A percentile compares a stretch with the other conserved stretches of the same genome.
These are phyloP conservation scores for Fusarium staphyleae DNA, from an alignment of 2,329 filamentous ascomycete genomes.

Conservation along the genomic window DNA sequence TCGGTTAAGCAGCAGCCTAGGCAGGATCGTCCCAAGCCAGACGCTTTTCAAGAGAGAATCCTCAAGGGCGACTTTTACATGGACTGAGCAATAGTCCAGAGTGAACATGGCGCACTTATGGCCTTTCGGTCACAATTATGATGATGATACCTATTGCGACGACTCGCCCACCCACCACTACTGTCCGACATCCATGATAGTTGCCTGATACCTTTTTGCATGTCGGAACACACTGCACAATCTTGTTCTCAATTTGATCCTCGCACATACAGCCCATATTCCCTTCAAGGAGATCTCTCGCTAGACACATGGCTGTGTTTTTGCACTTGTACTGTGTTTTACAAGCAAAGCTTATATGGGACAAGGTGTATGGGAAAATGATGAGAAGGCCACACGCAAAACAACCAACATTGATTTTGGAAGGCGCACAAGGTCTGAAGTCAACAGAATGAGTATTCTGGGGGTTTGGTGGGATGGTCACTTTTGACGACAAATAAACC, in stretches of 20 bases:
- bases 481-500: conserved; percentile 24
- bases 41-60: conserved; percentile 96
- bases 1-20: conserved; percentile 50
- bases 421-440: conserved; percentile 23
- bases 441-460: conserved; percentile 10
- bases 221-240: conserved; percentile 18
- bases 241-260: conserved; percentile 20
- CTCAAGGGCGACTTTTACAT: conserved; percentile 98
- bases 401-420: conserved; percentile 15
- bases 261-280: conserved; percentile 17
- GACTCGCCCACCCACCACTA: conserved; percentile 13
- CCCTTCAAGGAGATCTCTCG: conserved; percentile 27
- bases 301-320: conserved; percentile 24
- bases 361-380: conserved; percentile 12
- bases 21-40: conserved; percentile 72
- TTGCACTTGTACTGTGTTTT: conserved; percentile 27
- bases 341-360: conserved; percentile 23
- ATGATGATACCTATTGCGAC: conserved; percentile 30
- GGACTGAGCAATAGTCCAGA: conserved; percentile 66
- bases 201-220: conserved; percentile 3
- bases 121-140: conserved; percentile 29
- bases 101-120: conserved; percentile 5
- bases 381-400: conserved; percentile 24
- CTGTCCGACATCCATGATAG: conserved; percentile 25
- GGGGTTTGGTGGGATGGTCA: conserved; percentile 4